Base-by-base conservation (phyloP, 148 eudicot species). In the Camellia granthamiana region DNA sequence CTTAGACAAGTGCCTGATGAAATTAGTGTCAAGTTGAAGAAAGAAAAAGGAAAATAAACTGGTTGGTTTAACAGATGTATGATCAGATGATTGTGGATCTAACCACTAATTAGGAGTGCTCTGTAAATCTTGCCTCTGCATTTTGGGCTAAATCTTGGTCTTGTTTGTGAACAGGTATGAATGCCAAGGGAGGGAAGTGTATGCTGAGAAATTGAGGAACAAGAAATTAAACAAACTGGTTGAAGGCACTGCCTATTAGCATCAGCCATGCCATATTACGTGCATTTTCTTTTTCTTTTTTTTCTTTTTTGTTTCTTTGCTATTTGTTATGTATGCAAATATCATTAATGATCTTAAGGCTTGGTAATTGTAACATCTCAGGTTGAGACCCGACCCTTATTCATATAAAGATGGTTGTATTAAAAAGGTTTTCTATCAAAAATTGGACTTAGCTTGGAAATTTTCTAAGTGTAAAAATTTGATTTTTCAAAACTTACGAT, bases 171-270 rank as follows among this genome's bases (percentile, higher is more conserved):
- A 65, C 72, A 87, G 90, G 71, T 81, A 87, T 52, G 38, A 30
- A 30, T 30, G 38, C 38, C 38, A 30, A 30, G 38, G 1, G 1
- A 30, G 38, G 38, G 38, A 81, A 83, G 12, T 78, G 19, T 69
- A 75, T 62, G 84, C 76, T 14, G 86, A 81, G 62, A 85, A 86
- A 76, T 78, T 87, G 46, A 85, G 81, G 72, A 87, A 69, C 84
- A 83, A 79, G 72, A 87, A 87, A 67, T 63, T 87, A 42, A 75
- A 74, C 84, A 85, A 85, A 78, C 82, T 87, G 69, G 81, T 87
- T 70, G 82, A 78, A 49, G 79, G 80, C 75, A 68, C 80, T 42
- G 85, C 75, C 72, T 84, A 55, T 80, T 83, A 78, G 68, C 19
- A 42, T 55, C 59, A 72, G 42, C 52, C 59, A 7, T 69, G 72